These are phyloP conservation scores for Kwoniella newhampshirensis DNA, from an alignment of 768 basidiomycete species.

Conservation along the genomic window DNA sequence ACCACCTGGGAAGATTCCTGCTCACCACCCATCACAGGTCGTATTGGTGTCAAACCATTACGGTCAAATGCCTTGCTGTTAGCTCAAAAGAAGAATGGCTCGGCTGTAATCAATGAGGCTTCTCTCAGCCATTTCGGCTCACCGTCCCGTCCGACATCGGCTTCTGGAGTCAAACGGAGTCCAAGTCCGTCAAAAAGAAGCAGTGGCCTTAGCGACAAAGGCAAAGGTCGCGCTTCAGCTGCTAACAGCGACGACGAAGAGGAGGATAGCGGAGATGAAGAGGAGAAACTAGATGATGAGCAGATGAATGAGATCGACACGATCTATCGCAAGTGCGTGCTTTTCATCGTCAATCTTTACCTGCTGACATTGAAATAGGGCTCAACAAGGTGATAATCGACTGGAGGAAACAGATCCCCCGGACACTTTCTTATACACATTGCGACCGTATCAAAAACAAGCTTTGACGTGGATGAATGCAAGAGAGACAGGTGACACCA, in stretches of 20 bases:
- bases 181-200: conserved; percentile 38
- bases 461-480: conserved; percentile 90
- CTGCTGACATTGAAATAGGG: conserved; percentile 58
- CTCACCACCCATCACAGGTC: conserved; percentile 28
- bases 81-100: conserved; percentile 51
- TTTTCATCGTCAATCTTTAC: background rate
- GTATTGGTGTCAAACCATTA: conserved; percentile 67
- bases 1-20: background rate
- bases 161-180: conserved; percentile 13
- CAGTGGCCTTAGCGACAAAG: conserved; percentile 42
- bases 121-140: conserved; percentile 56
- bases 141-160: conserved; percentile 24
- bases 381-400: conserved; percentile 72
- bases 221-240: conserved; percentile 55
- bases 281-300: conserved; percentile 75
- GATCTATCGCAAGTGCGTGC: conserved; percentile 75
- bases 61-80: conserved; percentile 42
- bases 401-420: conserved; percentile 81
- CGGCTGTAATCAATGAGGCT: conserved; percentile 43
- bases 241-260: conserved; percentile 64
- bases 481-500: conserved; percentile 71
- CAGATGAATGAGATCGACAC: conserved; percentile 64
- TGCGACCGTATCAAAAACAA: conserved; percentile 91
- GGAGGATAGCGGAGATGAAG: conserved; percentile 71
- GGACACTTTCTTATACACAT: conserved; percentile 68